A percentile compares a stretch with the other conserved stretches of the same genome.
Evolutionary conservation across 257 asterid species (phyloP).

Genomic region (Ophiorrhiza pumila): DNA sequence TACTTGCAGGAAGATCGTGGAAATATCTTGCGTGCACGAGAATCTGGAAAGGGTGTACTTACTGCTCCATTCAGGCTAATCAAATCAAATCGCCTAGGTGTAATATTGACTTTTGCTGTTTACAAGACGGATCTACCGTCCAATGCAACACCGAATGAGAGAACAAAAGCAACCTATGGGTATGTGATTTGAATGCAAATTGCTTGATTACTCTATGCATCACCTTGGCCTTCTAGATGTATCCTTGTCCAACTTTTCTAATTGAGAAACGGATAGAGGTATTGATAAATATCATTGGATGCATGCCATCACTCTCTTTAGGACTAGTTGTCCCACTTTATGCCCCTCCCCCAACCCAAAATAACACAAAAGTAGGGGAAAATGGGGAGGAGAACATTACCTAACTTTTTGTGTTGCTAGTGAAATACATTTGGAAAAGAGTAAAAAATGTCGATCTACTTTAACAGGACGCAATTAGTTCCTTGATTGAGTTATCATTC

Average conservation of each 20-base stretch:
- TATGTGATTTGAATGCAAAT: conserved; percentile 29
- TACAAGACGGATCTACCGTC: conserved; percentile 70
- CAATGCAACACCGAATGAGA: conserved; percentile 64
- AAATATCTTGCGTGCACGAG: conserved; percentile 91
- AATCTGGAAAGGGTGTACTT: conserved; percentile 94
- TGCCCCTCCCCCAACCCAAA: background rate
- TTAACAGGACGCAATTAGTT: background rate
- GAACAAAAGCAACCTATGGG: conserved; percentile 86
- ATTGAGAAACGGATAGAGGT: background rate
- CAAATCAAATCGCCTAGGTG: conserved; percentile 92
- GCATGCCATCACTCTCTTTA: background rate
- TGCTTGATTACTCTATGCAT: background rate
- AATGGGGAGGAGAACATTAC: background rate
- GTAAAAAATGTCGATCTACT: background rate
- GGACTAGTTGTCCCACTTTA: background rate
- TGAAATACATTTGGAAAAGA: background rate
- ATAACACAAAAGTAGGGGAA: background rate
- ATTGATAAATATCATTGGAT: conserved; percentile 3
- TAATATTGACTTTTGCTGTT: conserved; percentile 92
- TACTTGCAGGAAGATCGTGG: conserved; percentile 89
- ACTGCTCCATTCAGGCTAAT: conserved; percentile 95
- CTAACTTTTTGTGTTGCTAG: background rate
- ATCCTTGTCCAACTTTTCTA: background rate
- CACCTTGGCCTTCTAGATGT: background rate
- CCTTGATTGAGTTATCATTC: background rate